A percentile compares a stretch with the other conserved stretches of the same genome.
phyloP scores from a whole-genome alignment of 177 flowering plant species.

The Telopea speciosissima region DNA sequence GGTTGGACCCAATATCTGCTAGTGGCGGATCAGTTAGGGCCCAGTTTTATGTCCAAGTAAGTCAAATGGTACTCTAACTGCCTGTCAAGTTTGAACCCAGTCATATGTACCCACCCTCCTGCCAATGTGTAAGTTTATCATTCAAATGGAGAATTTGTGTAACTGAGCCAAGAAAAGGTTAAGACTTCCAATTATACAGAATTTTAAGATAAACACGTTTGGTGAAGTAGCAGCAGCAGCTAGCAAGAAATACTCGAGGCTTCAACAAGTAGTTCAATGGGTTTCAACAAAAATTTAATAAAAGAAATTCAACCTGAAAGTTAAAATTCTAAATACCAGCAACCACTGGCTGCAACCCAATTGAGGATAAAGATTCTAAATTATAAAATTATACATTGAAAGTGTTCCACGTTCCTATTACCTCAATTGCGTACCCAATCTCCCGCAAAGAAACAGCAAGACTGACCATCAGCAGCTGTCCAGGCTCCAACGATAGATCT shows the following conservation, averaged over 20 bases:
- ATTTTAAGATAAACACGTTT: neutral
- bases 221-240: neutral
- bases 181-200: neutral
- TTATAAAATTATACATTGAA: slow-evolving; percentile 3
- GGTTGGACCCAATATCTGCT: no score
- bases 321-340: neutral
- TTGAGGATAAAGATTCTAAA: neutral
- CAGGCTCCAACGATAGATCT: slow-evolving; percentile 63
- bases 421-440: slow-evolving; percentile 83
- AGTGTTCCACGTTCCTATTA: slow-evolving; percentile 18
- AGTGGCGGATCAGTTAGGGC: no score
- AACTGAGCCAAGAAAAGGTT: neutral
- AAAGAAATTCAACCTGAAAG: neutral
- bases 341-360: neutral
- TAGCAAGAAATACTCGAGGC: neutral
- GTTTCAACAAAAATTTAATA: no score
- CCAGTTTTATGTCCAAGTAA: neutral
- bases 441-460: slow-evolving; percentile 66
- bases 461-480: slow-evolving; percentile 71
- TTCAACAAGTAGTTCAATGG: neutral
- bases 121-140: neutral
- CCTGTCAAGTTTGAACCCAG: neutral
- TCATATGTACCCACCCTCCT: neutral
- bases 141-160: neutral
- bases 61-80: neutral